Base-by-base conservation (phyloP, 768 basidiomycete species). In the Podaxis mareebaensis region DNA sequence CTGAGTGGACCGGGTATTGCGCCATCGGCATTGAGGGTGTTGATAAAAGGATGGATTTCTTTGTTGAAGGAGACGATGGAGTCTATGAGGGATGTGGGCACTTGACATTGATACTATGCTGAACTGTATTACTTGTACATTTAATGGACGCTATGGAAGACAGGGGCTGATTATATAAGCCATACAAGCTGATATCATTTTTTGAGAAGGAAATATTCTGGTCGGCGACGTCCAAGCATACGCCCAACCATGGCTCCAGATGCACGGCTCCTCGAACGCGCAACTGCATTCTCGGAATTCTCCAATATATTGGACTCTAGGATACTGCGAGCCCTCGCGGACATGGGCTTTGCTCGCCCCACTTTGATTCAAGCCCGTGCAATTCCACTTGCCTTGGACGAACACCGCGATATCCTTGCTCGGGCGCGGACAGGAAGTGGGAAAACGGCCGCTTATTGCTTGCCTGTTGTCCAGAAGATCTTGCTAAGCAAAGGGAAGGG, bases 401-500 rank as follows among this genome's bases (percentile, higher is more conserved):
- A 95, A 74, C 88, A 90, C 67, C 80, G 83, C 38, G 97, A 99
- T 74, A 91, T 99, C 59, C 86, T 99, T 36, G 96, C 96, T 20
- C 85, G 93, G 51, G 96, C 97, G 2, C 85, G 93, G 36, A 99
- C 97, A 3, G 97, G 97, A 17, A 95, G 93, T 62, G 97, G 97
- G 26, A 99, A 99, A 79, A 99, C 97, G 0, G 93, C 92, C 3
- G 95, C 97, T 2, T 99, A 99, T 73, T 93, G 92, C 68, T 82
- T 99, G 10, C 97, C 97, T 0, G 77, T 96, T 26, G 79, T 93
- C 0, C 95, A 99, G 73, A 96, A 94, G 74, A 88, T 99, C 24
- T 71, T 98, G 59, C 85, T 63, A 17, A 57, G 54, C 6, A 63
- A 63, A 56, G 61, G 61, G 17, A 56, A 63, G 33, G 55, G 61